These are phyloP conservation scores for Aspergillus thermomutatus DNA, from an alignment of 2,329 filamentous ascomycete species.

Conservation along the genomic window DNA sequence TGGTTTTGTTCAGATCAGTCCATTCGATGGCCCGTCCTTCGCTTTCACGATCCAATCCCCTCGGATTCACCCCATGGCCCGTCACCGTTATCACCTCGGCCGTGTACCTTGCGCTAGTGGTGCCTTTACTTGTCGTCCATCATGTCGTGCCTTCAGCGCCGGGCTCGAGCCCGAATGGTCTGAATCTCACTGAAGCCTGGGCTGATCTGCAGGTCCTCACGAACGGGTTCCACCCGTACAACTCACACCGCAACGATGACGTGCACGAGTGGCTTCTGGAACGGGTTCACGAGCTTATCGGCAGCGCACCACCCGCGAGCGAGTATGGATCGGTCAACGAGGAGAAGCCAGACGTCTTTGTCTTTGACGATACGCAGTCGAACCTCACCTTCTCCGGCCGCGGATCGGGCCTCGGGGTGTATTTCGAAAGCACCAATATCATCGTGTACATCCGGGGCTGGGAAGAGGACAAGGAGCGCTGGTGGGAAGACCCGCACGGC, in stretches of 20 bases:
- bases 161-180: slow-evolving; percentile 54
- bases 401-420: slow-evolving; percentile 52
- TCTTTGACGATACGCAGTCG: slow-evolving; percentile 75
- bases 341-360: slow-evolving; percentile 43
- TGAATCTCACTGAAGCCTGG: slow-evolving; percentile 87
- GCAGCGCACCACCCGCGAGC: slow-evolving; percentile 49
- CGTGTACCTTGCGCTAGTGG: slow-evolving; percentile 74
- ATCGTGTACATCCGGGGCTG: slow-evolving; percentile 85
- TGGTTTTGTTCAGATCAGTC: slow-evolving; percentile 4
- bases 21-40: slow-evolving; percentile 32
- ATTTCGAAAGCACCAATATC: slow-evolving; percentile 91
- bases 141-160: slow-evolving; percentile 70
- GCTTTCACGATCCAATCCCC: slow-evolving; percentile 37
- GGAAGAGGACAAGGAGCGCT: slow-evolving; percentile 68
- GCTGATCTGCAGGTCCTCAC: slow-evolving; percentile 74
- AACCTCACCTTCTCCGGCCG: slow-evolving; percentile 69
- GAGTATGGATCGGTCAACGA: slow-evolving; percentile 16
- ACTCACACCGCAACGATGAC: slow-evolving; percentile 76
- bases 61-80: slow-evolving; percentile 75
- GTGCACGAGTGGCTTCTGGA: slow-evolving; percentile 72
- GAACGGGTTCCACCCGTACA: slow-evolving; percentile 78
- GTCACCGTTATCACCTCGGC: slow-evolving; percentile 76
- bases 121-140: slow-evolving; percentile 70
- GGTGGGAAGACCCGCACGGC: slow-evolving; percentile 61
- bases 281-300: slow-evolving; percentile 68